A percentile compares a stretch with the other conserved stretches of the same genome.
phyloP scores from a whole-genome alignment of 208 protist species.

The Entamoeba invadens region DNA sequence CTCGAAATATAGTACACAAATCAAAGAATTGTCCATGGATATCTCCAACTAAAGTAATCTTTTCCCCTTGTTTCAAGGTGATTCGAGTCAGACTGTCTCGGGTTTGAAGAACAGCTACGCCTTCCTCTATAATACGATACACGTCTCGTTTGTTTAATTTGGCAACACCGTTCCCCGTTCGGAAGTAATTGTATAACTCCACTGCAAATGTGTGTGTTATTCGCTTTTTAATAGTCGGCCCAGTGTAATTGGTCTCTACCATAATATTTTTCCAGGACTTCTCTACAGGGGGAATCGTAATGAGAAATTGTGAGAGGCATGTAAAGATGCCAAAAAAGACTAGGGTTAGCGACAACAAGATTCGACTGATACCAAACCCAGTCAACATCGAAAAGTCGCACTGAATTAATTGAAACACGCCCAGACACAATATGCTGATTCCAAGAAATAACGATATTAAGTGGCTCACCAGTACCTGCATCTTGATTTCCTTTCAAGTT shows the following conservation, averaged over 20 bases:
- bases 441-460: neutral
- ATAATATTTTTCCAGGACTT: neutral
- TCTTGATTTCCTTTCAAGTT: too few relatives aligned
- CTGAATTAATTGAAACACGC: neutral
- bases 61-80: neutral
- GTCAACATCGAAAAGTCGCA: neutral
- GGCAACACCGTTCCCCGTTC: neutral
- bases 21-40: conserved; percentile 76
- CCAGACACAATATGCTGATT: neutral
- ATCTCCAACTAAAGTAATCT: conserved; percentile 44
- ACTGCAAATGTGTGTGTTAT: neutral
- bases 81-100: neutral
- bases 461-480: neutral
- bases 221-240: neutral
- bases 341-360: neutral
- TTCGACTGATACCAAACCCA: neutral
- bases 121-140: neutral
- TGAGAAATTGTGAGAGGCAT: neutral
- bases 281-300: neutral
- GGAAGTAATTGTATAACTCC: neutral
- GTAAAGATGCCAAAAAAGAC: neutral
- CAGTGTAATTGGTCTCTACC: neutral
- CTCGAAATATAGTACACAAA: conserved; percentile 78
- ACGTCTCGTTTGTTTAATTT: neutral
- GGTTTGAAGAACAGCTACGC: neutral